Conservation (phyloP, 345 rosid genomes). For the Aegle marmelos region DNA sequence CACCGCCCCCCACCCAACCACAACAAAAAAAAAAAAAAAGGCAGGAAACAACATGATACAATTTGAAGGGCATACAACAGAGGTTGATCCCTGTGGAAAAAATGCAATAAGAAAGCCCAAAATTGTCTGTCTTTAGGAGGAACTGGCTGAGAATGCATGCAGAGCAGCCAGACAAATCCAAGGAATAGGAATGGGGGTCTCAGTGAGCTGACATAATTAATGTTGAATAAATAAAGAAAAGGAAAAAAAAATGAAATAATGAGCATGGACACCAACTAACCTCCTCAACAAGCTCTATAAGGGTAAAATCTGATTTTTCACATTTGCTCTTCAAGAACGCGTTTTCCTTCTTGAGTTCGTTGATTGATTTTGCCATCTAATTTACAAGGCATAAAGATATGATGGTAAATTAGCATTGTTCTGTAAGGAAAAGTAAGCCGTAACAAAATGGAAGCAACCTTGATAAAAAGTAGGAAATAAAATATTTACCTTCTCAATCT, state of each 20-base stretch:
- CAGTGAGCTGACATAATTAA: neutral
- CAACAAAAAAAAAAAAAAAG: too few relatives aligned
- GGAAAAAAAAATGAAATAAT: neutral
- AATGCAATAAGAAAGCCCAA: neutral
- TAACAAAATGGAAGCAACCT: neutral
- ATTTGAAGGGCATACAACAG: neutral
- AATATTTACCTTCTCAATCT: slow-evolving; percentile 74
- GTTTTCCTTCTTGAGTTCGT: slow-evolving; percentile 87
- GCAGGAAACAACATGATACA: neutral
- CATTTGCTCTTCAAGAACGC: slow-evolving; percentile 80
- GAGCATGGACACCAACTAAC: slow-evolving; percentile 27
- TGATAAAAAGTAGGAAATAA: neutral
- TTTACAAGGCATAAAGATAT: neutral
- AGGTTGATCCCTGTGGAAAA: neutral
- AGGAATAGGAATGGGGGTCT: neutral
- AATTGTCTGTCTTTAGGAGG: neutral
- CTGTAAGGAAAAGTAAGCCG: neutral
- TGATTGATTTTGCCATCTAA: slow-evolving; percentile 86
- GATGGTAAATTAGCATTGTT: neutral
- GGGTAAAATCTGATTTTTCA: slow-evolving; percentile 74
- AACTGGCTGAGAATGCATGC: neutral
- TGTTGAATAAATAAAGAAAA: neutral
- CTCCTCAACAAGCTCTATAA: slow-evolving; percentile 84
- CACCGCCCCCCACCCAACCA: too few relatives aligned
- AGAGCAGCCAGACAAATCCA: neutral